Percentiles rank a stretch among this genome's conserved stretches.
These are phyloP conservation scores for Bimuria novae-zelandiae DNA, from an alignment of 2,329 filamentous ascomycete species.

Conservation along the genomic window DNA sequence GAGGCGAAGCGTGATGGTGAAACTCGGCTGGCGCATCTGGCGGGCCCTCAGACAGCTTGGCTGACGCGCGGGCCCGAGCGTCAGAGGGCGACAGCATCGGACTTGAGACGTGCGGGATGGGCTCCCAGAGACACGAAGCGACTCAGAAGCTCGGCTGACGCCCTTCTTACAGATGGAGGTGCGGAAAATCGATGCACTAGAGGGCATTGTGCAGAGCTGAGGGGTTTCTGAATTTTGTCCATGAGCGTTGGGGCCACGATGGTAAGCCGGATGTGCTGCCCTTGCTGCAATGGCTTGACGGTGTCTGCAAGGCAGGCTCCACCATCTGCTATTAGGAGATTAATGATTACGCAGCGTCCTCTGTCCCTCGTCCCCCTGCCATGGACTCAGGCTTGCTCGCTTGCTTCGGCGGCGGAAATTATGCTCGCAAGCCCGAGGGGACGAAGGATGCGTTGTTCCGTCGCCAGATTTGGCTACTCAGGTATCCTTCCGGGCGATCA, in stretches of 20 bases:
- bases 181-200: not conserved
- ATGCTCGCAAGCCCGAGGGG: not conserved
- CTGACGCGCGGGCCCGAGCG: slow-evolving; percentile 1
- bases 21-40: slow-evolving; percentile 19
- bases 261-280: slow-evolving; percentile 3
- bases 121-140: slow-evolving; percentile 5
- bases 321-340: not conserved
- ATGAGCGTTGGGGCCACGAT: not conserved
- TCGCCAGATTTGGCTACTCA: not conserved
- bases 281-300: not conserved
- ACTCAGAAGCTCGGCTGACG: slow-evolving; percentile 5
- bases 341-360: slow-evolving; percentile 2
- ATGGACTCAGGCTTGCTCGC: not conserved
- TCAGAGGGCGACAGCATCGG: not conserved
- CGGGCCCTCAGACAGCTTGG: slow-evolving; percentile 19
- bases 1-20: slow-evolving; percentile 14
- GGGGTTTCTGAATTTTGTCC: no score
- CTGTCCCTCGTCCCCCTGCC: not conserved
- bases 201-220: no score
- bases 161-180: not conserved
- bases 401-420: slow-evolving; percentile 2
- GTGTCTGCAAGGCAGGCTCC: not conserved
- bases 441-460: not conserved
- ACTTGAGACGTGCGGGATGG: slow-evolving; percentile 15
- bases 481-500: slow-evolving; percentile 6